Conservation (phyloP, 352 stramenopile genomes). For the Pythium folliculosum region DNA sequence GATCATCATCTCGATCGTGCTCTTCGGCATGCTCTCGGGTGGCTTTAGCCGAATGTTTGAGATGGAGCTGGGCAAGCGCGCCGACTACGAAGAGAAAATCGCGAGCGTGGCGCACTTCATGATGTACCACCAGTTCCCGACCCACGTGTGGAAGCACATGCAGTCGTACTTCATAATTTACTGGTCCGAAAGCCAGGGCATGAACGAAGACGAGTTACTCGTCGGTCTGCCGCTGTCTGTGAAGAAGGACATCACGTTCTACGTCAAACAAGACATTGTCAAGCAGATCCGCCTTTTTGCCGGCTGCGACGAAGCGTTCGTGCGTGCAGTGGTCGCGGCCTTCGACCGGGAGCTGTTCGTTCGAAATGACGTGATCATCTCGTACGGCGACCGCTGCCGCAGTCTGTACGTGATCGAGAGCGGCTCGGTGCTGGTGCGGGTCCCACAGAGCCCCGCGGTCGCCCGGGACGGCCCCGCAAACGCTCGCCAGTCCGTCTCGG, state of each 20-base stretch:
- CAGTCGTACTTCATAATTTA: slow-evolving; percentile 48
- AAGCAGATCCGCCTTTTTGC: slow-evolving; percentile 31
- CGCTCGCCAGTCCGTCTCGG: not conserved
- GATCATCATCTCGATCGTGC: slow-evolving; percentile 42
- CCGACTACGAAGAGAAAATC: slow-evolving; percentile 53
- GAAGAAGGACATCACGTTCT: slow-evolving; percentile 37
- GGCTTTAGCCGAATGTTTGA: slow-evolving; percentile 51
- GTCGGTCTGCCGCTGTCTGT: slow-evolving; percentile 35
- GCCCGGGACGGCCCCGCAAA: not conserved
- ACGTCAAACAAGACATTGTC: slow-evolving; percentile 46
- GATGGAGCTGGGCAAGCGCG: slow-evolving; percentile 43
- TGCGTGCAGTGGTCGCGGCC: slow-evolving; percentile 32
- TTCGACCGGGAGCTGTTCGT: slow-evolving; percentile 50
- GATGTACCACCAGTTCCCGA: slow-evolving; percentile 44
- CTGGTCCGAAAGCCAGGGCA: slow-evolving; percentile 51
- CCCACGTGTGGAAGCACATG: slow-evolving; percentile 49
- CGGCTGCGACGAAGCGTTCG: slow-evolving; percentile 23
- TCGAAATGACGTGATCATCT: slow-evolving; percentile 51
- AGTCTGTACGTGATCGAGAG: slow-evolving; percentile 60
- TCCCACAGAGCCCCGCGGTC: not conserved
- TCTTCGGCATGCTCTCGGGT: slow-evolving; percentile 49
- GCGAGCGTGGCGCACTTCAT: slow-evolving; percentile 37
- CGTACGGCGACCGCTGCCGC: slow-evolving; percentile 40
- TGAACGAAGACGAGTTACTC: slow-evolving; percentile 46
- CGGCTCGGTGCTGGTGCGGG: slow-evolving; percentile 10